Evolutionary conservation across 78 protist species (phyloP).

Genomic region (Trichosphaerium sp.): DNA sequence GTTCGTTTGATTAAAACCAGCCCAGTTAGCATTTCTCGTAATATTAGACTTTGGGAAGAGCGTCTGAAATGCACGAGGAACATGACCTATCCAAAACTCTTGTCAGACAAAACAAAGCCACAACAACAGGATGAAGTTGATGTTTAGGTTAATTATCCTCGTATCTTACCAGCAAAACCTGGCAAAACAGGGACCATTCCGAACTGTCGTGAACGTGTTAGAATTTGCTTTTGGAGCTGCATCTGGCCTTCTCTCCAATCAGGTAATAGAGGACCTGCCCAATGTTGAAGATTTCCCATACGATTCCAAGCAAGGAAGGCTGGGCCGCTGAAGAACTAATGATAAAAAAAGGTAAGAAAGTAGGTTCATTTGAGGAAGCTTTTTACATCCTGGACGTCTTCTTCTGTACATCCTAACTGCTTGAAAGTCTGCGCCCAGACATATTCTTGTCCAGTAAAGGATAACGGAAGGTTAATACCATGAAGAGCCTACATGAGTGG

Average conservation of each 20-base stretch:
- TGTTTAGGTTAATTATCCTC: no score
- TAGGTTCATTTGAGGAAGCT: no score
- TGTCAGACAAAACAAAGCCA: no score
- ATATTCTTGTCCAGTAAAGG: conserved; percentile 70
- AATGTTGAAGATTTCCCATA: conserved; percentile 67
- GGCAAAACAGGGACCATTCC: conserved; percentile 71
- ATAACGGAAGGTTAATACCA: conserved; percentile 69
- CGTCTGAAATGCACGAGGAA: conserved; percentile 33
- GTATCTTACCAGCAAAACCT: conserved; percentile 79
- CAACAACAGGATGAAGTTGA: no score
- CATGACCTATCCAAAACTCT: no score
- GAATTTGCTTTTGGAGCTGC: conserved; percentile 35
- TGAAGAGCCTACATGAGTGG: no score
- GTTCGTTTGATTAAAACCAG: conserved; percentile 24
- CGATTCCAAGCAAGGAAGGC: conserved; percentile 80
- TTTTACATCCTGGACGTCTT: conserved; percentile 26
- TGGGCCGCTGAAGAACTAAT: conserved; percentile 65
- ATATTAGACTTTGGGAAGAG: conserved; percentile 40
- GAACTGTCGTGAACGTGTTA: conserved; percentile 38
- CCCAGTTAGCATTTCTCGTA: conserved; percentile 30
- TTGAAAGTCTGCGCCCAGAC: conserved; percentile 46
- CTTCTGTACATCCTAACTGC: conserved; percentile 21
- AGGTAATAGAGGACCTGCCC: conserved; percentile 64
- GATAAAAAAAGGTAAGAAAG: no score
- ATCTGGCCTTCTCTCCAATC: conserved; percentile 24